phyloP scores from a whole-genome alignment of 2,329 filamentous ascomycete genomes.

The Erysiphe neolycopersici region DNA sequence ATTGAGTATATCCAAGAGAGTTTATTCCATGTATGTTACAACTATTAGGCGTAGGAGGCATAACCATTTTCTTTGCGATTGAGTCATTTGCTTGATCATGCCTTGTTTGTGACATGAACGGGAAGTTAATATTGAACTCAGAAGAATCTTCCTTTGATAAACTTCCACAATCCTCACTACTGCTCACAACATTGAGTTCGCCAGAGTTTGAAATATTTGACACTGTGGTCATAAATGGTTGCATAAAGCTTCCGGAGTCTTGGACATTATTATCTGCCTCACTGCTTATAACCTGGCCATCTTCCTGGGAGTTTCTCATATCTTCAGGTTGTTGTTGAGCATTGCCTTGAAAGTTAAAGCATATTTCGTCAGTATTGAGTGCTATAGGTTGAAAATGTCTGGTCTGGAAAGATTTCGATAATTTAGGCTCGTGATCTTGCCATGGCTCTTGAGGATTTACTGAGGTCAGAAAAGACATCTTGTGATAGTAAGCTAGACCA shows the following conservation, averaged over 20 bases:
- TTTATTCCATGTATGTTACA: conserved; percentile 40
- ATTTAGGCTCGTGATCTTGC: too few relatives aligned
- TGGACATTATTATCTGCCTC: conserved; percentile 15
- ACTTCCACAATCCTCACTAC: conserved; percentile 17
- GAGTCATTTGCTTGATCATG: conserved; percentile 25
- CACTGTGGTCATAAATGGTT: conserved; percentile 21
- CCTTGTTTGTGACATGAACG: conserved; percentile 29
- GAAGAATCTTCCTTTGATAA: conserved; percentile 24
- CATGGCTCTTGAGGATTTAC: too few relatives aligned
- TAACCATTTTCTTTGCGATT: conserved; percentile 29
- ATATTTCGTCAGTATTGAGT: too few relatives aligned
- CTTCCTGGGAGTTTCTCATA: conserved; percentile 1
- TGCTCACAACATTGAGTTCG: conserved; percentile 16
- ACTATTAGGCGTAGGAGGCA: conserved; percentile 60
- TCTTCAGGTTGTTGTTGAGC: too few relatives aligned
- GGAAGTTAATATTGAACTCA: conserved; percentile 37
- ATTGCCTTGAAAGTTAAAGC: too few relatives aligned
- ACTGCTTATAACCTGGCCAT: conserved; percentile 20
- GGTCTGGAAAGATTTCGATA: too few relatives aligned
- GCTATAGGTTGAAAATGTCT: too few relatives aligned
- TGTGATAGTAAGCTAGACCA: too few relatives aligned
- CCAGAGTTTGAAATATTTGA: conserved; percentile 19
- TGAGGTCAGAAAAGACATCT: too few relatives aligned
- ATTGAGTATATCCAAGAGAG: conserved; percentile 30
- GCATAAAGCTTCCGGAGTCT: conserved; percentile 15